These are phyloP conservation scores for Arthrinium puccinioides DNA, from an alignment of 2,329 filamentous ascomycete genomes.

Conservation along the genomic window DNA sequence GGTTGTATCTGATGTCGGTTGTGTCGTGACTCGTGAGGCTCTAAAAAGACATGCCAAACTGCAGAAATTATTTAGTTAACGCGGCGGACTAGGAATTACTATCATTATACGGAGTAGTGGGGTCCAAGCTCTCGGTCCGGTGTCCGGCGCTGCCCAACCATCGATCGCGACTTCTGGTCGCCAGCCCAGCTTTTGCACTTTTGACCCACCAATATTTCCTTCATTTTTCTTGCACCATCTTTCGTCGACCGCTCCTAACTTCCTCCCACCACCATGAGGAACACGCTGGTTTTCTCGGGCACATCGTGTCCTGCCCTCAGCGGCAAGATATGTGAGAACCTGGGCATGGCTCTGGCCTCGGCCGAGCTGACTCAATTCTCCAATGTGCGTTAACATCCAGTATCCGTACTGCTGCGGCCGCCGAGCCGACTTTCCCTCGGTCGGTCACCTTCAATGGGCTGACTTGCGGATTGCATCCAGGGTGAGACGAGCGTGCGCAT, in stretches of 20 bases:
- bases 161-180: no score
- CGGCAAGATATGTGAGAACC: constrained; percentile 58
- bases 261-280: constrained; percentile 43
- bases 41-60: no score
- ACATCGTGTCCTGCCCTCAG: constrained; percentile 60
- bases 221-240: constrained; percentile 15
- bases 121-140: no score
- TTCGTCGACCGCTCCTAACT: constrained; percentile 17
- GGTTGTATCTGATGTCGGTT: no score
- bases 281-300: constrained; percentile 61
- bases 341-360: constrained; percentile 57
- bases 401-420: no score
- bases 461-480: constrained; percentile 25
- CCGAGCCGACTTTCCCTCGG: no score
- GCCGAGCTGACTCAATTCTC: constrained; percentile 64
- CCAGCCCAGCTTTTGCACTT: no score
- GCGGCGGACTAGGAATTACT: no score
- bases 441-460: constrained; percentile 14
- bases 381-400: constrained; percentile 56
- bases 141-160: no score
- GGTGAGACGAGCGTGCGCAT: constrained; percentile 66
- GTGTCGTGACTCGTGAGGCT: no score
- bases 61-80: no score
- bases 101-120: no score
- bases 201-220: constrained; percentile 17